Percentiles rank a stretch among this genome's conserved stretches.
Evolutionary conservation across 768 basidiomycete species (phyloP).

Genomic region (Calocera cornea): DNA sequence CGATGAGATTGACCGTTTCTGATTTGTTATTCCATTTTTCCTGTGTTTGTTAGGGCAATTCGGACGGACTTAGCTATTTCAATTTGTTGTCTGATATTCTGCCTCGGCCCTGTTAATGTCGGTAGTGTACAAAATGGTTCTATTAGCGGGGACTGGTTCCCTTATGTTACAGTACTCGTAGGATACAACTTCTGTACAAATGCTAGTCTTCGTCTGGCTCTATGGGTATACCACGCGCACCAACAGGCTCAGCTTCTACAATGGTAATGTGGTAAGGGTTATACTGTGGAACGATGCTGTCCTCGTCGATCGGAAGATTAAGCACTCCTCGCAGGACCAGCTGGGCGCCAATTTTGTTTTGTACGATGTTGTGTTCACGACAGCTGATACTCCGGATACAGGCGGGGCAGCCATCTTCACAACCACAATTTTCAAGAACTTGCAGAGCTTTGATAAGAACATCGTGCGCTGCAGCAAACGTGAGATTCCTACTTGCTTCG

Average conservation of each 20-base stretch:
- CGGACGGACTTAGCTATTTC: too few species aligned
- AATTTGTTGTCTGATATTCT: neutral
- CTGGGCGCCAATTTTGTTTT: slow-evolving; percentile 61
- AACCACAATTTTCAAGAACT: slow-evolving; percentile 46
- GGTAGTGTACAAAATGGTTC: neutral
- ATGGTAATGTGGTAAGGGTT: slow-evolving; percentile 8
- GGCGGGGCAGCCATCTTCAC: slow-evolving; percentile 51
- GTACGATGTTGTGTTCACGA: slow-evolving; percentile 56
- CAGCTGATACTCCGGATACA: slow-evolving; percentile 58
- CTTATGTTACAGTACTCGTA: neutral
- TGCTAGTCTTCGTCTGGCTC: neutral
- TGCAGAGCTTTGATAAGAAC: slow-evolving; percentile 47
- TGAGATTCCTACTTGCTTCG: neutral
- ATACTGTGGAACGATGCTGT: slow-evolving; percentile 19
- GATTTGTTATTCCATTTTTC: neutral
- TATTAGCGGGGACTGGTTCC: neutral
- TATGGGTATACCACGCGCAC: neutral
- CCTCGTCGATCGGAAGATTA: slow-evolving; percentile 28
- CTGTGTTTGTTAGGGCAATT: too few species aligned
- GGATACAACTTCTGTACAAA: neutral
- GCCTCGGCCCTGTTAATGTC: neutral
- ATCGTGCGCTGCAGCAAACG: slow-evolving; percentile 31
- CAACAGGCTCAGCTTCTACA: slow-evolving; percentile 13
- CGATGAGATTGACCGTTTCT: neutral
- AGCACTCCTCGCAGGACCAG: slow-evolving; percentile 52